Base-by-base conservation (phyloP, 1,284 basidiomycete species). In the Pulveroboletus ridleyi region DNA sequence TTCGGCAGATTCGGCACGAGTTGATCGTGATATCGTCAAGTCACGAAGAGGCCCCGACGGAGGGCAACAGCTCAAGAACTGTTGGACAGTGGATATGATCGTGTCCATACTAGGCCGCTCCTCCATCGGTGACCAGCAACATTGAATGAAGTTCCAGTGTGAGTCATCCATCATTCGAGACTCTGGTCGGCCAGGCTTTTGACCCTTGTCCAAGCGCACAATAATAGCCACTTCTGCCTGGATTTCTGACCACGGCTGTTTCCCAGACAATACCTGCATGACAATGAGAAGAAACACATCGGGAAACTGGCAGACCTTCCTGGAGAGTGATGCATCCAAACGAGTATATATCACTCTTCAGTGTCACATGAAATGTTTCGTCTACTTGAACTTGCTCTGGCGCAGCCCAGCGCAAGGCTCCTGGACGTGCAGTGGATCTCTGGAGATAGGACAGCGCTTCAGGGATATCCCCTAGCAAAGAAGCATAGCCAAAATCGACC, bases 81-180 rank as follows among this genome's bases (percentile, higher is more conserved):
- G 22, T 20, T 52, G 13, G 7, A 69, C 29, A 2, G 20, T 22
- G 2, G 6, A 0, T 3, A 49, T 42, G 15, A 64, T 29, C 33
- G 0, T 22, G 11, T 59, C 41, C 4, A 46, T 17, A 2, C 33
- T 1, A 17, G 70, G 70, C 15, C 70, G 61, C 3, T 60, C 56
- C 22, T 62, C 54, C 1, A 29, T 6, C 2, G 25, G 14, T 20
- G 66, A 61, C 64, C 68, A 70, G n/a, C 68, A 71, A 2, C 20
- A 18, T 35, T 64, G 62, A 42, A 71, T 59, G 0, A 70, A 55
- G 7, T 54, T 14, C 70, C 68, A 70, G n/a, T 68, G 62, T 1
- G 20, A 23, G 22, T 70, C 57, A 35, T 62, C 33, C 5, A 69
- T 44, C 2, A 2, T 2, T 15, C 46, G 59, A 18, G 35, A 61